Percentiles rank a stretch among this genome's conserved stretches.
Conservation (phyloP, 345 rosid species). For the Chamaenerion angustifolium region DNA sequence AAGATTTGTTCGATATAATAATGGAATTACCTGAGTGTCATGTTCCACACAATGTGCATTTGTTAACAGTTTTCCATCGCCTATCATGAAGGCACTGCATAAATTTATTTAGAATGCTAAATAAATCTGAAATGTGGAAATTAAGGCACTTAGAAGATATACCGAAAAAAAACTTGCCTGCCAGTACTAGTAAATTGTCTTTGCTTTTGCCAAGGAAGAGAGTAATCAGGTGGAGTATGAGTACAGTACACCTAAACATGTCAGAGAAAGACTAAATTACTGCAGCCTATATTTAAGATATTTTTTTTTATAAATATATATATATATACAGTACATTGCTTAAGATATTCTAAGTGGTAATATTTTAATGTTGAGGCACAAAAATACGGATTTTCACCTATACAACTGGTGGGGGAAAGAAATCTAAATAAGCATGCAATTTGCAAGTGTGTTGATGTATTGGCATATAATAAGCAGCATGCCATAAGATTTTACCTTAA, state of each 20-base stretch:
- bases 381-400: too few species aligned
- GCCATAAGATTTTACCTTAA: constrained; percentile 35
- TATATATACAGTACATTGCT: too few species aligned
- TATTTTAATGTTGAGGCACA: too few species aligned
- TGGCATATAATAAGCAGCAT: too few species aligned
- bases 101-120: neutral
- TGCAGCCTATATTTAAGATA: neutral
- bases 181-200: constrained; percentile 84
- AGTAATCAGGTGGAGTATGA: constrained; percentile 87
- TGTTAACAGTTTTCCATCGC: constrained; percentile 86
- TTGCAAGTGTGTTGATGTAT: too few species aligned
- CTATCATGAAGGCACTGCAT: constrained; percentile 96
- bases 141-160: neutral
- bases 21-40: constrained; percentile 54
- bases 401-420: too few species aligned
- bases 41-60: constrained; percentile 94
- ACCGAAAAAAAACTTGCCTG: constrained; percentile 31
- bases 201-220: constrained; percentile 98
- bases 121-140: neutral
- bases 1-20: too few species aligned
- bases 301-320: too few species aligned
- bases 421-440: too few species aligned
- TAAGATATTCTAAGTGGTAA: too few species aligned
- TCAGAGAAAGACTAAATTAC: constrained; percentile 18
- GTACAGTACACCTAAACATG: constrained; percentile 84